Evolutionary conservation across 176 grass and related monocot genomes (phyloP), one percentile per base, ranked within the genome.

Genomic region (Oryza punctata): DNA sequence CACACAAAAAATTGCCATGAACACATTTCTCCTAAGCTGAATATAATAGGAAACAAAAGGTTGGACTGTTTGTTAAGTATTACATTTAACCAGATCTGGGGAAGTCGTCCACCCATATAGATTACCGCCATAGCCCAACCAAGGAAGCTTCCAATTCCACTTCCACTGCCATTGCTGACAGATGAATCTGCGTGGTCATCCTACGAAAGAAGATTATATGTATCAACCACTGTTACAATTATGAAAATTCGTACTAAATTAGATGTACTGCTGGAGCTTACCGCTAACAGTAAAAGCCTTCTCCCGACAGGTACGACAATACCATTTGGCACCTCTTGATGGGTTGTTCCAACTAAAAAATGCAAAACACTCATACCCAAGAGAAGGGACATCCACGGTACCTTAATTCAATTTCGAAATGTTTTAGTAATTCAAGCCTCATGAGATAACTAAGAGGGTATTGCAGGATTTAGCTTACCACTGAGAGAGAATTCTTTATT

Each of bases 31-130:
- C 0, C 0, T 23, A 73, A 67, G 21, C 23, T 37, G 15, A 74
- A 35, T 35, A 35, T 35, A 35, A 5, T 35, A 35, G 5, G 33
- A n/a, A 66, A 69, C 7, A 66, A 69, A 32, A 72, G 3, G 2
- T 41, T 54, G 21, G 65, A 67, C 46, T 60, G 8, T 63, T 70
- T n/a, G 6, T 7, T 4, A 68, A 19, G 63, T 85, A 88, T 96
- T 68, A 98, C 96, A 78, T 98, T 98, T 84, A 98, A 90, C 33
- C 74, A 95, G 47, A 98, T 98, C 65, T 98, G 93, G 66, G 96
- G 96, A 80, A 99, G 83, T 24, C 96, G 91, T 37, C 93, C 96
- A 38, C 96, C 96, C 91, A 96, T 94, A 73, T 96, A 99, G 70
- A 99, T 94, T 64, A 85, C 76, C 65, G 96, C 87, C 96, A 99